Evolutionary conservation across 192 early-diverging fungal genomes (phyloP), one percentile per base, ranked within the genome.

Genomic region (Spinellus fusiger): DNA sequence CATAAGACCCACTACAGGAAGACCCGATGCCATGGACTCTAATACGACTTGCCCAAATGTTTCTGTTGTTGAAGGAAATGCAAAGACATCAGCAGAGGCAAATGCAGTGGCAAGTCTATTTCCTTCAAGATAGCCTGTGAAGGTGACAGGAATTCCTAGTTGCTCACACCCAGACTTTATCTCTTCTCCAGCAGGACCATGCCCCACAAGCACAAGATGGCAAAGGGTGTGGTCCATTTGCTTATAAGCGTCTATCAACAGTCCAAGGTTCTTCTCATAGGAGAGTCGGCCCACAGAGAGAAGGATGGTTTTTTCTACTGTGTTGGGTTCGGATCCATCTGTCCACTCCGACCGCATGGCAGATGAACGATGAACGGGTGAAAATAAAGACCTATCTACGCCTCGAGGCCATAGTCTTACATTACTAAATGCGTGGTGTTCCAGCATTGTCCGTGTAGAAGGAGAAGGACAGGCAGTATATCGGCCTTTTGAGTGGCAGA

Each of bases 31-130:
- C 64, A 72, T 66, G 20, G 64, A 53, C 29, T 72, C 70, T 7
- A 72, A 38, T 9, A 72, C 65, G 1, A 72, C 70, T 46, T 72
- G 70, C 34, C 70, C 70, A 59, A 72, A 72, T n/a, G 70, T 72
- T 58, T 72, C 70, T 10, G 70, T 72, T 32, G 40, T 40, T 22
- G 70, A 72, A 37, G 70, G 70, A 33, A 72, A 72, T 6, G 59
- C 64, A 62, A 72, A 72, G n/a, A 72, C 18, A 32, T 72, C 70
- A 10, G 70, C 59, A 4, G 70, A 73, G 12, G 70, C 64, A 62
- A 56, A 73, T 6, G 65, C 70, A 18, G 61, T 53, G 10, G 59
- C 70, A 33, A 73, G 61, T 10, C 58, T 49, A 8, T 44, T 48
- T 5, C 64, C 61, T 22, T 67, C 51, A 2, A 73, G 35, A 29